These are phyloP conservation scores for Fusarium sp. DNA, from an alignment of 2,329 filamentous ascomycete species.

Conservation along the genomic window DNA sequence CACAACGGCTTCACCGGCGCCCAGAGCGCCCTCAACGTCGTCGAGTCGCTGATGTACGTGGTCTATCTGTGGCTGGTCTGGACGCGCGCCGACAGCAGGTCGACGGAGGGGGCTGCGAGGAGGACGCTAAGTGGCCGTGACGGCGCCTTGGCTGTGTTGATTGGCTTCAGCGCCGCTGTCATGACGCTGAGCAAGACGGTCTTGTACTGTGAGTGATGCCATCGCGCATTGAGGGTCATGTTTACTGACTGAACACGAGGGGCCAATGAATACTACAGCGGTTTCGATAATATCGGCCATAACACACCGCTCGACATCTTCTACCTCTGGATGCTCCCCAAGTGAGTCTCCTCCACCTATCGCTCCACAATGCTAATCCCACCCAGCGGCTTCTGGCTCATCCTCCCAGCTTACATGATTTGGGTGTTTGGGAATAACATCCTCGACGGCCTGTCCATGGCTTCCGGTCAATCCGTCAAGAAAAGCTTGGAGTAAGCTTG, in stretches of 20 bases:
- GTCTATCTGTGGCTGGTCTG: conserved; percentile 62
- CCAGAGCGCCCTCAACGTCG: conserved; percentile 75
- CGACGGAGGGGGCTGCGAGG: conserved; percentile 36
- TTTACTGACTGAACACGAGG: conserved; percentile 49
- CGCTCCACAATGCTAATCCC: neutral
- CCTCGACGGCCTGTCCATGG: conserved; percentile 57
- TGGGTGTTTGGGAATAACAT: conserved; percentile 62
- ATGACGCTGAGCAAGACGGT: conserved; percentile 74
- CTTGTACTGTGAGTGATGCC: conserved; percentile 65
- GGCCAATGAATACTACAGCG: conserved; percentile 68
- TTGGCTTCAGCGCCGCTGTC: conserved; percentile 65
- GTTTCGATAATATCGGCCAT: conserved; percentile 68
- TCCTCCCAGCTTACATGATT: conserved; percentile 65
- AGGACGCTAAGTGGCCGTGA: conserved; percentile 55
- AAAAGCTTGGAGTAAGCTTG: neutral
- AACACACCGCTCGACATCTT: conserved; percentile 60
- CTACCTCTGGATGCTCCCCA: conserved; percentile 68
- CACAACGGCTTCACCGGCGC: conserved; percentile 82
- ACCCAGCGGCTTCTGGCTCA: conserved; percentile 65
- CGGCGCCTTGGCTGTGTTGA: conserved; percentile 59
- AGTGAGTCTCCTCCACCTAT: conserved; percentile 56
- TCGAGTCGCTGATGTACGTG: conserved; percentile 75
- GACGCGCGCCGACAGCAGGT: conserved; percentile 18
- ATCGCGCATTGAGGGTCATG: neutral
- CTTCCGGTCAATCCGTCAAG: conserved; percentile 50